A percentile compares a stretch with the other conserved stretches of the same genome.
Conservation (phyloP, 225 moss, liverwort and hornwort genomes). For the Ulota crispa region DNA sequence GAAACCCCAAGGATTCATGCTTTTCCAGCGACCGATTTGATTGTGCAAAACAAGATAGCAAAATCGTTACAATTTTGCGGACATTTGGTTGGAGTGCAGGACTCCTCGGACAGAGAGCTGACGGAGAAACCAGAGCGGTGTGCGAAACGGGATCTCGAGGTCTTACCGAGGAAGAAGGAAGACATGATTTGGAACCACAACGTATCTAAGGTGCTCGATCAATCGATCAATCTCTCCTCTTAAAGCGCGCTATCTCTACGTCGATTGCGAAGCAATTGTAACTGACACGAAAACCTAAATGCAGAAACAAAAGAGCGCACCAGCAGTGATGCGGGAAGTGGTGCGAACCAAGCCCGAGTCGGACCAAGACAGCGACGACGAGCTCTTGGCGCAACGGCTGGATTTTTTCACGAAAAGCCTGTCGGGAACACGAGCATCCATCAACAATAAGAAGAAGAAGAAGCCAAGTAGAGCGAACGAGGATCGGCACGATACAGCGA, state of each 20-base stretch:
- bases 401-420: constrained; percentile 27
- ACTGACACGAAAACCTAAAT: neutral
- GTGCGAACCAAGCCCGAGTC: constrained; percentile 14
- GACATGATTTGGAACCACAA: constrained; percentile 28
- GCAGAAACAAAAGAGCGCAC: constrained; percentile 45
- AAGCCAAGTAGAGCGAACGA: neutral
- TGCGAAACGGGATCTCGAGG: constrained; percentile 44
- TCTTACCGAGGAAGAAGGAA: constrained; percentile 30
- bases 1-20: neutral
- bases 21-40: neutral
- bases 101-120: neutral
- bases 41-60: neutral
- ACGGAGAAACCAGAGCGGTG: constrained; percentile 30
- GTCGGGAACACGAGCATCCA: constrained; percentile 25
- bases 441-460: constrained; percentile 9
- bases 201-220: constrained; percentile 31
- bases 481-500: constrained; percentile 22
- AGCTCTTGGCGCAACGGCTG: constrained; percentile 23
- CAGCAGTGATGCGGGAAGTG: constrained; percentile 12
- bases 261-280: neutral
- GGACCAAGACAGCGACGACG: constrained; percentile 33
- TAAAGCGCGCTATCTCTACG: neutral
- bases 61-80: neutral
- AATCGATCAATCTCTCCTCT: neutral
- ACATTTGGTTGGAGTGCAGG: neutral